These are phyloP conservation scores for Mortierella sp. DNA, from an alignment of 371 early-diverging fungal genomes.

Conservation along the genomic window DNA sequence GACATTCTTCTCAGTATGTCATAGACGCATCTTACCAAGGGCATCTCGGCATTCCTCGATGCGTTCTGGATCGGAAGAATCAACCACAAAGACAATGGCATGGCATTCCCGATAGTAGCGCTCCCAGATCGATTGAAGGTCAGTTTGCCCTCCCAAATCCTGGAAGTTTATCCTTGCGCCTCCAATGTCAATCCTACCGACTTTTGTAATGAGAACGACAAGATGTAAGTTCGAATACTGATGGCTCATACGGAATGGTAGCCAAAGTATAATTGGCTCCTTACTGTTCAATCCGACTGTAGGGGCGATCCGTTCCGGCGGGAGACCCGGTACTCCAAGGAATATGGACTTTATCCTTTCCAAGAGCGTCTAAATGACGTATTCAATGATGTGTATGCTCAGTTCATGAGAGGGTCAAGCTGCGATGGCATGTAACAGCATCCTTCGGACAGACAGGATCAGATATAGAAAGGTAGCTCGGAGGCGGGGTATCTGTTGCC, in stretches of 20 bases:
- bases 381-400: too few species aligned
- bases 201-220: slow-evolving; percentile 51
- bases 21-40: slow-evolving; percentile 71
- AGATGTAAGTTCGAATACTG: background rate
- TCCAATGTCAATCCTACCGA: slow-evolving; percentile 80
- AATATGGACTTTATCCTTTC: slow-evolving; percentile 86
- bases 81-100: slow-evolving; percentile 93
- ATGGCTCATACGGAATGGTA: too few species aligned
- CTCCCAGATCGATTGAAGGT: slow-evolving; percentile 91
- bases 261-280: slow-evolving; percentile 5
- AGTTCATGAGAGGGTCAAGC: too few species aligned
- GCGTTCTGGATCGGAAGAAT: slow-evolving; percentile 82
- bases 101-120: slow-evolving; percentile 95
- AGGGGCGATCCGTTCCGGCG: slow-evolving; percentile 92
- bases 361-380: slow-evolving; percentile 73
- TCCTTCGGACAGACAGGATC: too few species aligned
- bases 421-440: too few species aligned
- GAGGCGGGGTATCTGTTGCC: too few species aligned
- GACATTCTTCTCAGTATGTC: background rate
- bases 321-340: slow-evolving; percentile 73
- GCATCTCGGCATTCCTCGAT: slow-evolving; percentile 83
- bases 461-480: too few species aligned
- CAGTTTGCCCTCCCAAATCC: slow-evolving; percentile 95
- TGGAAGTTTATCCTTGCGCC: slow-evolving; percentile 84
- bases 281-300: slow-evolving; percentile 95